phyloP scores from a whole-genome alignment of 2,329 filamentous ascomycete species.

The Pyrenophora tritici-repentis region DNA sequence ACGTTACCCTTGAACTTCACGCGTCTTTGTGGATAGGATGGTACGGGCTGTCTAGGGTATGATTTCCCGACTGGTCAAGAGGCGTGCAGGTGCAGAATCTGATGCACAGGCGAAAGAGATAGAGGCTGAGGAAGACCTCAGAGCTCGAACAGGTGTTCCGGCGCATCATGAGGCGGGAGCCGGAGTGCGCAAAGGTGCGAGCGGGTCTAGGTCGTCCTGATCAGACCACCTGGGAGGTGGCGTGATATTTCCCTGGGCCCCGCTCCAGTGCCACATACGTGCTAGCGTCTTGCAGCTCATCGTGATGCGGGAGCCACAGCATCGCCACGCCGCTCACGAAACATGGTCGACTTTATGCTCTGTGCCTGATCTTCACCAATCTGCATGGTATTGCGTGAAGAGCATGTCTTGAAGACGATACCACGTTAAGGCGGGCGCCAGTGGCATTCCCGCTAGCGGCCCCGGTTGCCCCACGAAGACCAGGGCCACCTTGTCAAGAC shows the following conservation, averaged over 20 bases:
- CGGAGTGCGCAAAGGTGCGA: slow-evolving; percentile 14
- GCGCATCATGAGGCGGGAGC: slow-evolving; percentile 18
- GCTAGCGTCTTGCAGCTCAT: slow-evolving; percentile 4
- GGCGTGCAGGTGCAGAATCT: slow-evolving; percentile 12
- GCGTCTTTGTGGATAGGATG: not conserved
- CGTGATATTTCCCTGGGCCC: slow-evolving; percentile 35
- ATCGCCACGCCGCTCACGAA: not conserved
- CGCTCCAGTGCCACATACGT: slow-evolving; percentile 16
- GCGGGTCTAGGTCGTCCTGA: slow-evolving; percentile 15
- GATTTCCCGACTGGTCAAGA: slow-evolving; percentile 13
- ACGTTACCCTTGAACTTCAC: slow-evolving; percentile 10
- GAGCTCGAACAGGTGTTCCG: slow-evolving; percentile 23
- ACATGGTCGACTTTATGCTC: not conserved
- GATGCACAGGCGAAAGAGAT: slow-evolving; percentile 18
- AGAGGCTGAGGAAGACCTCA: slow-evolving; percentile 7
- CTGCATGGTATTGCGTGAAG: slow-evolving; percentile 1
- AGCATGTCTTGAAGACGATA: not conserved
- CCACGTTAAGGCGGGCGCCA: slow-evolving; percentile 5
- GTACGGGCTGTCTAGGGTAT: slow-evolving; percentile 1
- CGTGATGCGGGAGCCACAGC: not conserved
- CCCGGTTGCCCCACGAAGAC: slow-evolving; percentile 3
- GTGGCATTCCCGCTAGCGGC: slow-evolving; percentile 10
- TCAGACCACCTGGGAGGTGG: slow-evolving; percentile 43
- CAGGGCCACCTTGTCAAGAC: not conserved
- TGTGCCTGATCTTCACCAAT: not conserved